Evolutionary conservation across 106 monocot species (phyloP).

Genomic region (Phalaenopsis aphrodite): DNA sequence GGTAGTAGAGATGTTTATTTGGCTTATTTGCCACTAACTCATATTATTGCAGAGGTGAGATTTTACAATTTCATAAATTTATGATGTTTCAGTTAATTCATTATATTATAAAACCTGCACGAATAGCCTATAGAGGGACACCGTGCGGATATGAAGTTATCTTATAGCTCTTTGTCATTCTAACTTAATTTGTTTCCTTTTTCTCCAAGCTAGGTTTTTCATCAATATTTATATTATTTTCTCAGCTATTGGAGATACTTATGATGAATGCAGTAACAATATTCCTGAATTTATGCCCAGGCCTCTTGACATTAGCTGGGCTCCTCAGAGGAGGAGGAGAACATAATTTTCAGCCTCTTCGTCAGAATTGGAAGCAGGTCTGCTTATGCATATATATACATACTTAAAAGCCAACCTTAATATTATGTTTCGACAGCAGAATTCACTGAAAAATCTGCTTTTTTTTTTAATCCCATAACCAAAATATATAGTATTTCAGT

Average conservation of each 20-base stretch:
- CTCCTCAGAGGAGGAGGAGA: not conserved
- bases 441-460: too few relatives aligned
- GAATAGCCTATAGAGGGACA: not conserved
- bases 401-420: too few relatives aligned
- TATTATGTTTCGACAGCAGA: too few relatives aligned
- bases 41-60: slow-evolving; percentile 96
- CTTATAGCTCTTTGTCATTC: not conserved
- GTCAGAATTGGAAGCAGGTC: too few relatives aligned
- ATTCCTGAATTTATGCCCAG: not conserved
- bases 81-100: not conserved
- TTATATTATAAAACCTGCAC: not conserved
- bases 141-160: not conserved
- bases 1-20: slow-evolving; percentile 82
- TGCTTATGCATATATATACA: too few relatives aligned
- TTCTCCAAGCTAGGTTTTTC: not conserved
- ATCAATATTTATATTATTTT: not conserved
- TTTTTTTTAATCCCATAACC: too few relatives aligned
- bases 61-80: not conserved
- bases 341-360: too few relatives aligned
- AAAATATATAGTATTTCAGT: too few relatives aligned
- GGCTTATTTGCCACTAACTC: slow-evolving; percentile 93
- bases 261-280: not conserved
- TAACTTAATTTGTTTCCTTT: not conserved
- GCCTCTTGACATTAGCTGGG: not conserved
- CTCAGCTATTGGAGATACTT: not conserved